Evolutionary conservation across 2,329 filamentous ascomycete species (phyloP), one percentile per base, ranked within the genome.

Genomic region (Cryphonectria parasitica): DNA sequence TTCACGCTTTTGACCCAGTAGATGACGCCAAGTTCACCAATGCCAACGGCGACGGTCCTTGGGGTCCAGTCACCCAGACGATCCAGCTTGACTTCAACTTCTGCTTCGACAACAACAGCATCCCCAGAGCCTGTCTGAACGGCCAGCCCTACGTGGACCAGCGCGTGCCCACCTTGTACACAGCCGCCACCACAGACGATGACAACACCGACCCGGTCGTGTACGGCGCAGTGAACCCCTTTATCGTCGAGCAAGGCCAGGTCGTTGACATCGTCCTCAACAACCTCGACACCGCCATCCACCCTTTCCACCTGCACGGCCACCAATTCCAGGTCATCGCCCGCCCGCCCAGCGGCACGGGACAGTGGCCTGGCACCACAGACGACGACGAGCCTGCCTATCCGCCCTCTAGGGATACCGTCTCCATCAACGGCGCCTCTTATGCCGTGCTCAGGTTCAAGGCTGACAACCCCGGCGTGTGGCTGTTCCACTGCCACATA

Each of bases 131-230:
- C 15, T 88, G 83, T 76, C 83, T 90, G 79, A 94, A 93, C 79
- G 86, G 88, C 74, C 80, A 89, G 61, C 90, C 90, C 8, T 94
- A 92, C 76, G 85, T 91, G n/a, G 72, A 78, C 10, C 91, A 91
- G 66, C 87, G 89, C 75, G 91, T 93, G 0, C 92, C 92, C 0
- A 88, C 90, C 0, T 82, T 95, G 7, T 94, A 93, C 83, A 90
- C 90, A 3, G 91, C 86, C n/a, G 83, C 92, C 3, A 89, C 89
- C 0, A 81, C 87, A 1, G 86, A 86, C 5, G 75, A 78, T 0
- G 74, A 80, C 75, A 85, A 84, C 76, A 80, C 78, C 7, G 77
- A 86, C 73, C 77, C 81, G 0, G 45, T 70, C 2, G 78, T 84
- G 7, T 86, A 86, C 70, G 84, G 84, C 31, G 78, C 77, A 54